Base-by-base conservation (phyloP, 2,329 filamentous ascomycete genomes). In the Fusarium lateritium region DNA sequence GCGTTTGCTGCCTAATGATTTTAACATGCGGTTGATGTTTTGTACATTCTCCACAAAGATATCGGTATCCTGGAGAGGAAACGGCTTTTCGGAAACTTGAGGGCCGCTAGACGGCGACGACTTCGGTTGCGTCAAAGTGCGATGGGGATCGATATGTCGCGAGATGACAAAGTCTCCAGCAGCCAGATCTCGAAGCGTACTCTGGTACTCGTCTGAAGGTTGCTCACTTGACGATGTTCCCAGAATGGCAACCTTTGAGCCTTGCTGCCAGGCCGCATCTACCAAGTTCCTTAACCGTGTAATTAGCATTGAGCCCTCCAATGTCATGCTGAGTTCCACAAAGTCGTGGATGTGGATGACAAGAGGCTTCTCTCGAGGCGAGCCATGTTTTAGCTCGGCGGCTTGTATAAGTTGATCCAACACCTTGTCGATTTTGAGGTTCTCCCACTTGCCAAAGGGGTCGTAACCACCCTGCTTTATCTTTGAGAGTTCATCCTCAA, bases 341-440 rank as follows among this genome's bases (percentile, higher is more conserved):
- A 94, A 92, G 76, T 98, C 93, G 76, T 92, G 88, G 14, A 97
- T 82, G 72, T 93, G 93, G 39, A 97, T 84, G 60, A 98, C 90
- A 9, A 94, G 84, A 24, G 84, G 84, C 22, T 77, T 84, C 76
- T 73, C 76, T 71, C 76, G 73, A 8, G 69, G 46, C 28, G 69
- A 64, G 7, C 77, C 70, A 21, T 77, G 68, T 57, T 79, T 81
- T 21, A 75, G 57, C 26, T 85, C 79, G 6, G 83, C 82, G 4
- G 84, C 82, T 44, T 80, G 79, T 26, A 90, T 79, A n/a, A 92
- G 78, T 46, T 85, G 82, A 46, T 89, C 86, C 42, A 92, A 71
- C 8, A 86, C 82, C 33, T 85, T 82, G 53, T 84, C 84, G 61
- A 89, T 80, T 76, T 91, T 91, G 38, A 91, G 79, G 34, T 87